These are phyloP conservation scores for Thalassiosira profunda DNA, from an alignment of 108 stramenopile species.

Conservation along the genomic window DNA sequence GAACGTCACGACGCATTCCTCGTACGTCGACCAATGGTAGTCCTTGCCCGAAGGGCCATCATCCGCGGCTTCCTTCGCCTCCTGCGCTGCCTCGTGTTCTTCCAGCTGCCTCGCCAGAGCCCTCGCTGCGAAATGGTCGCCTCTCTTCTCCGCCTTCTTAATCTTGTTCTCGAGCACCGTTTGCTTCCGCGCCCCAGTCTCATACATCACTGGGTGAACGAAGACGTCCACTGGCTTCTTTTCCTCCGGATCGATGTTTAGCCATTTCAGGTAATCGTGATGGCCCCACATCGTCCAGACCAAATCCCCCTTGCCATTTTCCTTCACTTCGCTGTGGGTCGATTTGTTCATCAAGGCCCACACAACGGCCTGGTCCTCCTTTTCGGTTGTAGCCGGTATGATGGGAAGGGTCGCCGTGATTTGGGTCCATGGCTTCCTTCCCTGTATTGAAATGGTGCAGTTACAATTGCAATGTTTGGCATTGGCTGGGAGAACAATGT, in stretches of 20 bases:
- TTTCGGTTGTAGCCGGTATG: background rate
- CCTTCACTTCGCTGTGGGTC: background rate
- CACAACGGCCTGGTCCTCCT: background rate
- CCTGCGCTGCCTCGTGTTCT: background rate
- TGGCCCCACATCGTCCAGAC: background rate
- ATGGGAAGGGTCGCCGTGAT: background rate
- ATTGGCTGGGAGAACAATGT: background rate
- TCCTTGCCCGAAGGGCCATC: background rate
- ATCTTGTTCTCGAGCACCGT: background rate
- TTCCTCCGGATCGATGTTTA: background rate
- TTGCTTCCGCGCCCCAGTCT: background rate
- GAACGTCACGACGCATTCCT: slow-evolving; percentile 2
- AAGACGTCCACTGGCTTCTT: background rate
- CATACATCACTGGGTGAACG: background rate
- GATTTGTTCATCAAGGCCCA: background rate
- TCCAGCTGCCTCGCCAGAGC: background rate
- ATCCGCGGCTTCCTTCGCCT: background rate
- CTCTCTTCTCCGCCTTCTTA: background rate
- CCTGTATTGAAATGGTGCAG: background rate
- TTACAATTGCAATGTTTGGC: background rate
- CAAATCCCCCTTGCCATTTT: background rate
- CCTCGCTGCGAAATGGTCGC: too few species aligned
- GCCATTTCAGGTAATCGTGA: slow-evolving; percentile 1
- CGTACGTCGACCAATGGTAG: slow-evolving; percentile 7
- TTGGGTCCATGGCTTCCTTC: background rate